Base-by-base conservation (phyloP, 2,329 filamentous ascomycete species). In the Didymellaceae sp. region DNA sequence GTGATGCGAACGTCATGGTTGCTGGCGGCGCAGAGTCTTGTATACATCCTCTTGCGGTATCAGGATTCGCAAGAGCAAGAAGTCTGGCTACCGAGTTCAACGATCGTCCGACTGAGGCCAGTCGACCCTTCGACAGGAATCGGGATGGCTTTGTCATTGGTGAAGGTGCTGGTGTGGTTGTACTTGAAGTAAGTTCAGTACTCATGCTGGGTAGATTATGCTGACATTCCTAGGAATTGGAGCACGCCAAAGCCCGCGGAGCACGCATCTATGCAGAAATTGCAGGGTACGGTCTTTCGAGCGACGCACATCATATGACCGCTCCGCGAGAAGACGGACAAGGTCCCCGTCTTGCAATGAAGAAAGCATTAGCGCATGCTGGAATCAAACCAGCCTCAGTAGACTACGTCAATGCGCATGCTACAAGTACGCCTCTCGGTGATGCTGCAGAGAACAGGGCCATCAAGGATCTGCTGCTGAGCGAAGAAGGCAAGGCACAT, bases 21-120 rank as follows among this genome's bases (percentile, higher is more conserved):
- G 91, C 94, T n/a, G 94, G 94, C 32, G 93, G 93, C 21, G 86
- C 93, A 7, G 94, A 99, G 74, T 91, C 93, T 0, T 99, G 94
- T 71, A 93, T 99, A 47, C 93, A 99, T 68, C 94, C 94, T 8
- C 80, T 99, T 33, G 90, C 93, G 1, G 88, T 97, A 61, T 90
- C 92, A 6, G 94, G 93, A 6, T 99, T 99, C 67, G 88, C 91
- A 18, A 83, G 91, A 55, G 91, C 92, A 1, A 84, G 93, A 52
- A 97, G 92, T 43, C 78, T 99, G 26, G 87, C 91, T 6, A 96
- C 90, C 0, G 82, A 80, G 3, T 95, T 86, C 76, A 97, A 97
- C 66, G 77, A 89, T 52, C 73, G 80, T 8, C 91, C 93, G 0
- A 61, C 77, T 2, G 78, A 82, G 37, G 86, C 91, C 40, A 96